phyloP scores from a whole-genome alignment of 2,329 filamentous ascomycete species.

The Pseudogymnoascus sp. region DNA sequence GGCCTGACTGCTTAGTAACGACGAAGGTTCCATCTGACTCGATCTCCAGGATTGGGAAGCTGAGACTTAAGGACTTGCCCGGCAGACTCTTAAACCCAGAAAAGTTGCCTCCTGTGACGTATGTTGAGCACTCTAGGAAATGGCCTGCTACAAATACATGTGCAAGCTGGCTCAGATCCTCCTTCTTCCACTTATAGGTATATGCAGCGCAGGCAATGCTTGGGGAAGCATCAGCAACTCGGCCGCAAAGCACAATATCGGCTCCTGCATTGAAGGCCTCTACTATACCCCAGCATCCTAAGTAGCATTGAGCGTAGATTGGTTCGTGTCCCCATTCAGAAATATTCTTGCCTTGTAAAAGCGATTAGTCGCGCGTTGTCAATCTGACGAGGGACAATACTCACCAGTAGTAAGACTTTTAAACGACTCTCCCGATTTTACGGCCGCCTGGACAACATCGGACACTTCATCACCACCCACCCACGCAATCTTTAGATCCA shows the following conservation, averaged over 20 bases:
- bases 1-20: slow-evolving; percentile 13
- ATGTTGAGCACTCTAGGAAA: slow-evolving; percentile 26
- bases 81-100: slow-evolving; percentile 22
- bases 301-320: slow-evolving; percentile 22
- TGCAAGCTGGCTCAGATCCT: slow-evolving; percentile 32
- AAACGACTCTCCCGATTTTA: slow-evolving; percentile 10
- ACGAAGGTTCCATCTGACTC: slow-evolving; percentile 11
- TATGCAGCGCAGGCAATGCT: slow-evolving; percentile 36
- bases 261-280: slow-evolving; percentile 24
- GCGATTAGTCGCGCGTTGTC: background rate
- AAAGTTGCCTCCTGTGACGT: slow-evolving; percentile 20
- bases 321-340: slow-evolving; percentile 11
- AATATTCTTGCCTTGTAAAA: background rate
- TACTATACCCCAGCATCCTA: slow-evolving; percentile 34
- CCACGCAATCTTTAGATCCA: slow-evolving; percentile 29
- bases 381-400: background rate
- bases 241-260: slow-evolving; percentile 38
- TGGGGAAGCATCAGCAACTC: slow-evolving; percentile 37
- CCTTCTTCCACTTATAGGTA: slow-evolving; percentile 36
- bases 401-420: slow-evolving; percentile 12
- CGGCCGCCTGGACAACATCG: slow-evolving; percentile 8
- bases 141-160: slow-evolving; percentile 30
- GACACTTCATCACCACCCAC: slow-evolving; percentile 29
- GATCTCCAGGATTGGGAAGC: slow-evolving; percentile 15
- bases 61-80: slow-evolving; percentile 17